A percentile compares a stretch with the other conserved stretches of the same genome.
Evolutionary conservation across 768 basidiomycete species (phyloP).

Genomic region (Lactifluus piperatus): DNA sequence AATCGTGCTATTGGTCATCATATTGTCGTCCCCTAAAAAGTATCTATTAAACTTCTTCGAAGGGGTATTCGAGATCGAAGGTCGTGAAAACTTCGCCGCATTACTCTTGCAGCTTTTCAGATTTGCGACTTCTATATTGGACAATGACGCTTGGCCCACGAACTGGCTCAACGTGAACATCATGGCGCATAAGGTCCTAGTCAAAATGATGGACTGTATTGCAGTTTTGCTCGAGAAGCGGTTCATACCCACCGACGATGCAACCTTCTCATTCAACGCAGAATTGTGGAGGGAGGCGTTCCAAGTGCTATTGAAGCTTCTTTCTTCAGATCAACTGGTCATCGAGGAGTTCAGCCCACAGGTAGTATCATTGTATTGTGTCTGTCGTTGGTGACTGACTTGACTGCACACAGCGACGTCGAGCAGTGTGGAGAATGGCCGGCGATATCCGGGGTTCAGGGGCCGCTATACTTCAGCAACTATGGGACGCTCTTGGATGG

Average conservation of each 20-base stretch:
- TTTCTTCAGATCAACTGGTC: conserved; percentile 84
- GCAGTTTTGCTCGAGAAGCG: conserved; percentile 67
- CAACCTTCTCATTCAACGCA: conserved; percentile 59
- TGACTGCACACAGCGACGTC: conserved; percentile 57
- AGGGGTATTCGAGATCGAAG: conserved; percentile 80
- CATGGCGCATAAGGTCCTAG: conserved; percentile 76
- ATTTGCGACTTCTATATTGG: conserved; percentile 70
- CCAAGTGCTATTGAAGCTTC: conserved; percentile 70
- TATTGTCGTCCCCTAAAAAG: conserved; percentile 71
- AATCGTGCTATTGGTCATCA: conserved; percentile 71
- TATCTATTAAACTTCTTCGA: conserved; percentile 74
- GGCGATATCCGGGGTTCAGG: conserved; percentile 94
- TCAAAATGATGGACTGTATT: conserved; percentile 83
- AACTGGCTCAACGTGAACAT: conserved; percentile 91
- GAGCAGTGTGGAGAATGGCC: conserved; percentile 92
- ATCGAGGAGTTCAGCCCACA: conserved; percentile 95
- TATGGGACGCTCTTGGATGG: conserved; percentile 86
- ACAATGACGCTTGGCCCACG: conserved; percentile 81
- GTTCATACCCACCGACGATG: conserved; percentile 67
- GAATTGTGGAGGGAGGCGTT: conserved; percentile 77
- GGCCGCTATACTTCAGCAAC: conserved; percentile 60
- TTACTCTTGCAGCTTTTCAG: conserved; percentile 75
- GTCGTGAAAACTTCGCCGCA: conserved; percentile 63
- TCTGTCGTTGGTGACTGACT: neutral
- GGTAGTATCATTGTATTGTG: conserved; percentile 33